Percentiles rank a stretch among this genome's conserved stretches.
phyloP scores from a whole-genome alignment of 768 basidiomycete genomes.

The Suillus plorans region DNA sequence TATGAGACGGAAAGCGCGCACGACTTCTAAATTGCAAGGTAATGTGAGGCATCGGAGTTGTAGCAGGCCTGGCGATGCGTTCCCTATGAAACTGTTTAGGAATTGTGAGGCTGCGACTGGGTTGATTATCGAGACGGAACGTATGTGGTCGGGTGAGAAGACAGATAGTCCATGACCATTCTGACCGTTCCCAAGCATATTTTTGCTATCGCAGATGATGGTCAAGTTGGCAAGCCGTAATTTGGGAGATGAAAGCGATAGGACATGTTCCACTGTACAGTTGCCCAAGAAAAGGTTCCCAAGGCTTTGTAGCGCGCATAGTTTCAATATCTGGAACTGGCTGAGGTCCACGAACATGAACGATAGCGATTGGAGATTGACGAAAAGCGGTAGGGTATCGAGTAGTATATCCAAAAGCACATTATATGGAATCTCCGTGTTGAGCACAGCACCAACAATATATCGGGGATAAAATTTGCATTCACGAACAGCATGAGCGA shows the following conservation, averaged over 20 bases:
- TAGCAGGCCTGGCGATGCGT: not conserved
- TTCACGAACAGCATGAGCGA: slow-evolving; percentile 4
- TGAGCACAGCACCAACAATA: slow-evolving; percentile 4
- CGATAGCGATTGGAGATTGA: slow-evolving; percentile 6
- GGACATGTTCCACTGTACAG: slow-evolving; percentile 4
- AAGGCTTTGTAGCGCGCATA: slow-evolving; percentile 3
- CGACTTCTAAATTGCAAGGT: slow-evolving; percentile 1
- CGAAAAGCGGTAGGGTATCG: slow-evolving; percentile 6
- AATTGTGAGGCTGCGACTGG: not conserved
- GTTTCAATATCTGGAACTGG: not conserved
- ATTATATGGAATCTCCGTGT: not conserved
- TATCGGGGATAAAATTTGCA: slow-evolving; percentile 8
- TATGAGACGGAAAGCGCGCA: slow-evolving; percentile 1
- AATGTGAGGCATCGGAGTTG: slow-evolving; percentile 5
- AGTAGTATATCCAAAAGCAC: slow-evolving; percentile 1
- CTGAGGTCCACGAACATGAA: slow-evolving; percentile 9
- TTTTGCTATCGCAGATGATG: not conserved
- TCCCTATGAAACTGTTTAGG: not conserved
- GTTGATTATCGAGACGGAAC: slow-evolving; percentile 6
- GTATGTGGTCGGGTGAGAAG: slow-evolving; percentile 3
- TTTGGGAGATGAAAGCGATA: not conserved
- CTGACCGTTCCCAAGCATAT: not conserved
- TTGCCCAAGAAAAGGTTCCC: not conserved
- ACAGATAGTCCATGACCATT: slow-evolving; percentile 1
- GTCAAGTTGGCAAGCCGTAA: slow-evolving; percentile 1